A percentile compares a stretch with the other conserved stretches of the same genome.
phyloP scores from a whole-genome alignment of 352 stramenopile genomes.

The Aphanomyces invadans region DNA sequence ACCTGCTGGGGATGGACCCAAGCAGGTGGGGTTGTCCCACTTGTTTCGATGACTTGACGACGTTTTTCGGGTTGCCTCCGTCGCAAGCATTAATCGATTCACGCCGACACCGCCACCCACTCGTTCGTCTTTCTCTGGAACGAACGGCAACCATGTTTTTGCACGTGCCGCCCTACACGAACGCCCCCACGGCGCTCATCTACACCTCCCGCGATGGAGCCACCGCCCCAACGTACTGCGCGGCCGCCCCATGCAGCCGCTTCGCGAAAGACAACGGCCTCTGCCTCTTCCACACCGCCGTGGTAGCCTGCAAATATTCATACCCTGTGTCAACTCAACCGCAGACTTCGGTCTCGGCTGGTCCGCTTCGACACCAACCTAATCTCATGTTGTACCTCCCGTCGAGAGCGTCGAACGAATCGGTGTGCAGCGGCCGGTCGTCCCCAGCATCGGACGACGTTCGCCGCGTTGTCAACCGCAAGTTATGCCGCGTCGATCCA shows the following conservation, averaged over 20 bases:
- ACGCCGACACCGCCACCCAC: too few species aligned
- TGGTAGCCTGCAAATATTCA: not conserved
- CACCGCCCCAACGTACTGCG: not conserved
- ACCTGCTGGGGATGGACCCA: too few species aligned
- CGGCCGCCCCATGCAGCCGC: not conserved
- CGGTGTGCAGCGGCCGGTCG: not conserved
- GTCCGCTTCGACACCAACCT: not conserved
- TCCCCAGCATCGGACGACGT: not conserved
- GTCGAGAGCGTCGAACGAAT: not conserved
- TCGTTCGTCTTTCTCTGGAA: too few species aligned
- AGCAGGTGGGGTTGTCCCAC: too few species aligned
- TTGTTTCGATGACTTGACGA: too few species aligned
- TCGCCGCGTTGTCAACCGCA: not conserved
- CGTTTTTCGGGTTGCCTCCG: too few species aligned
- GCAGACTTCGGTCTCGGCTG: not conserved
- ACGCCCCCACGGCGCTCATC: too few species aligned
- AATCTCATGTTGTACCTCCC: not conserved
- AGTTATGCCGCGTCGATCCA: conserved; percentile 51
- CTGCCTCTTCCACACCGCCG: conserved; percentile 1
- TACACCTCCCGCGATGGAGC: not conserved
- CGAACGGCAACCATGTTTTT: not conserved
- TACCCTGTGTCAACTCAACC: not conserved
- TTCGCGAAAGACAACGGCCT: conserved; percentile 13
- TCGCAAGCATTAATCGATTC: too few species aligned
- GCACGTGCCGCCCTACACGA: not conserved